Evolutionary conservation across 2,329 filamentous ascomycete species (phyloP), one percentile per base, ranked within the genome.

Genomic region (Ophidiomyces ophidiicola): DNA sequence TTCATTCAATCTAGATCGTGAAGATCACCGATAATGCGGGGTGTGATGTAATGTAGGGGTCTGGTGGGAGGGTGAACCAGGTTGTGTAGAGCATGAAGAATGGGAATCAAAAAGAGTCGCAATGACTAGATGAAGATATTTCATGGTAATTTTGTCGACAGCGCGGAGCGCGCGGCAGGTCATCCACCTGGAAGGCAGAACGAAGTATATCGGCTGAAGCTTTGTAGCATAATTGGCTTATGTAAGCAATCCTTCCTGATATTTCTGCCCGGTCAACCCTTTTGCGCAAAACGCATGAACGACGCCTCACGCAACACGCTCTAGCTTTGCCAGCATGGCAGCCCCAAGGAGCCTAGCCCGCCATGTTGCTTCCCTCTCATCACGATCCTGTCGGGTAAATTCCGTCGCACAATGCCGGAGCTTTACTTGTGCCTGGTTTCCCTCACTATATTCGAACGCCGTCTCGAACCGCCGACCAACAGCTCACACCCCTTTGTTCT

Each of bases 261-360:
- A n/a, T n/a, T n/a, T n/a, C n/a, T n/a, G n/a, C n/a, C n/a, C n/a
- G n/a, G n/a, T n/a, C n/a, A n/a, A n/a, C n/a, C n/a, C n/a, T n/a
- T n/a, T n/a, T n/a, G n/a, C n/a, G n/a, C n/a, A n/a, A n/a, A n/a
- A n/a, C n/a, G n/a, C n/a, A n/a, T n/a, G n/a, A n/a, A n/a, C n/a
- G n/a, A n/a, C n/a, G n/a, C n/a, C n/a, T n/a, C n/a, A n/a, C n/a
- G n/a, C n/a, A n/a, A n/a, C n/a, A n/a, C n/a, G n/a, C n/a, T n/a
- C n/a, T n/a, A n/a, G n/a, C 18, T n/a, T 32, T 23, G 20, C 7
- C 24, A 44, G 24, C 31, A 47, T 47, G 45, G 28, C 35, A 21
- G 26, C 39, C 28, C 24, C 41, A 14, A 41, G 29, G 34, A 38
- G 31, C 18, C 14, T 46, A 6, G n/a, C 43, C 8, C 38, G 39